Conservation (phyloP, 2,329 filamentous ascomycete genomes). For the Cladosporium cucumerinum region DNA sequence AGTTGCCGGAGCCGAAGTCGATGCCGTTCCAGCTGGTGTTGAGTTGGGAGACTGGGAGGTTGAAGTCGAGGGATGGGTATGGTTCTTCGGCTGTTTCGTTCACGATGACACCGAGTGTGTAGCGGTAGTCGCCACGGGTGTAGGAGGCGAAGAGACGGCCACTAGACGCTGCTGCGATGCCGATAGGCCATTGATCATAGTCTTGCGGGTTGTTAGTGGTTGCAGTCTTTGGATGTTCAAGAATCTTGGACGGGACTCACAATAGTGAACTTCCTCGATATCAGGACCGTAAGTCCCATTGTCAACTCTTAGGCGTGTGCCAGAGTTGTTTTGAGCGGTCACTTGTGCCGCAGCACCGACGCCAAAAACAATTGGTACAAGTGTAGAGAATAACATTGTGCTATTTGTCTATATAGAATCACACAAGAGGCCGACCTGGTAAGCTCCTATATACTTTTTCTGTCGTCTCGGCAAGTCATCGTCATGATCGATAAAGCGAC, state of each 20-base stretch:
- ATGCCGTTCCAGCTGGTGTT: slow-evolving; percentile 43
- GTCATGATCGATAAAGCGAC: neutral
- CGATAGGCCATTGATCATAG: slow-evolving; percentile 48
- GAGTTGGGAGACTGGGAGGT: slow-evolving; percentile 35
- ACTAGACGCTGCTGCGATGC: slow-evolving; percentile 42
- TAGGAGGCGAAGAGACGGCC: slow-evolving; percentile 47
- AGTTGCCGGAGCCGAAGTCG: slow-evolving; percentile 45
- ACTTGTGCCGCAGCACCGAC: slow-evolving; percentile 15
- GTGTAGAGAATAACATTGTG: neutral
- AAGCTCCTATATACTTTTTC: neutral
- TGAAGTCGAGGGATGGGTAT: slow-evolving; percentile 43
- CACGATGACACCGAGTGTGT: slow-evolving; percentile 47
- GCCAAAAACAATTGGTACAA: slow-evolving; percentile 14
- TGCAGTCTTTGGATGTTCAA: neutral
- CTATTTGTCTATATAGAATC: neutral
- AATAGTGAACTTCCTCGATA: slow-evolving; percentile 50
- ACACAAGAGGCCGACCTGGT: neutral
- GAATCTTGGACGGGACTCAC: slow-evolving; percentile 5
- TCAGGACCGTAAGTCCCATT: slow-evolving; percentile 48
- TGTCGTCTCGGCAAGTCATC: neutral
- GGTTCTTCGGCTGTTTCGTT: slow-evolving; percentile 48
- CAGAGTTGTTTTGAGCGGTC: slow-evolving; percentile 28
- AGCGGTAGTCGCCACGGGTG: slow-evolving; percentile 46
- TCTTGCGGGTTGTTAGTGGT: slow-evolving; percentile 15
- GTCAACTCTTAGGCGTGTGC: slow-evolving; percentile 42